phyloP scores from a whole-genome alignment of 345 rosid species.

The Brassica nigra region DNA sequence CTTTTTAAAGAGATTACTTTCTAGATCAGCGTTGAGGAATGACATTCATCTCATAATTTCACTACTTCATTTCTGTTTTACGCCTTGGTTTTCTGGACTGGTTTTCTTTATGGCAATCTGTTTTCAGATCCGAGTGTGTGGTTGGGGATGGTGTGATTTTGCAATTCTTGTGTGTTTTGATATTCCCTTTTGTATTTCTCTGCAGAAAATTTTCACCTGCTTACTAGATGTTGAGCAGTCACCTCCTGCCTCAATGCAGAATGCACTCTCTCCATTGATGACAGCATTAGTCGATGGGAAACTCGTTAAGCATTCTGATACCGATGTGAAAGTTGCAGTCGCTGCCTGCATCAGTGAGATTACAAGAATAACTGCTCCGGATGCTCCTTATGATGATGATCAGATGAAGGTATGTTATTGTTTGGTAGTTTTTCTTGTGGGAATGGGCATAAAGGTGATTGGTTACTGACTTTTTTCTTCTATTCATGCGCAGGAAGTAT shows the following conservation, averaged over 20 bases:
- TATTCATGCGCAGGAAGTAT: slow-evolving; percentile 66
- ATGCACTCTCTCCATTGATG: slow-evolving; percentile 68
- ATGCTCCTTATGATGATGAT: slow-evolving; percentile 92
- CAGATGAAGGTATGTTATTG: slow-evolving; percentile 70
- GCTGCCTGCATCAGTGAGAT: slow-evolving; percentile 96
- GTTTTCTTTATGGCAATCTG: neutral
- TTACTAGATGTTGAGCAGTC: slow-evolving; percentile 86
- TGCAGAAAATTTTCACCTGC: slow-evolving; percentile 68
- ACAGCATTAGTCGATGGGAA: slow-evolving; percentile 67
- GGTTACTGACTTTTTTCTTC: slow-evolving; percentile 10
- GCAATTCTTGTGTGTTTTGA: slow-evolving; percentile 10
- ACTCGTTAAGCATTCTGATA: slow-evolving; percentile 70
- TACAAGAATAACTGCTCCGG: slow-evolving; percentile 94
- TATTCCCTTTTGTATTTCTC: slow-evolving; percentile 16
- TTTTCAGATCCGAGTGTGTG: neutral
- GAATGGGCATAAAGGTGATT: neutral
- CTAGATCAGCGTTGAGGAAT: neutral
- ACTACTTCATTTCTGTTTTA: neutral
- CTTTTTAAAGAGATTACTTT: neutral
- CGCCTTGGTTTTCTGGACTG: neutral
- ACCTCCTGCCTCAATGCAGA: slow-evolving; percentile 66
- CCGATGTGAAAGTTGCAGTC: slow-evolving; percentile 84
- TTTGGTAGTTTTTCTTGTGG: neutral
- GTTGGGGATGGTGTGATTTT: neutral
- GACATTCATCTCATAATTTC: neutral